phyloP scores from a whole-genome alignment of 306 rosid species.

The Acacia acuminata region DNA sequence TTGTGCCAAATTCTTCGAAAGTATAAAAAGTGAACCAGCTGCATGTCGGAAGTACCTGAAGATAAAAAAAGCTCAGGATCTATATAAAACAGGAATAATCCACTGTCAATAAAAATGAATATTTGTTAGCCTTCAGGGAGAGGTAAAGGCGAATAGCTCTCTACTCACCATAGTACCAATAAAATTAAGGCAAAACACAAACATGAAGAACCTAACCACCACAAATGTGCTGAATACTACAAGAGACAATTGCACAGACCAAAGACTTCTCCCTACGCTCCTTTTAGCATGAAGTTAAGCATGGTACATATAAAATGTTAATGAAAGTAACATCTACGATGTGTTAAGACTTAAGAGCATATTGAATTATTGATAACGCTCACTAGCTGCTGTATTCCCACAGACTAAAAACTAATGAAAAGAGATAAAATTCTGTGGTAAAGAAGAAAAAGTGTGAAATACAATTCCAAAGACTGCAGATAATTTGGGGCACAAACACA shows the following conservation, averaged over 20 bases:
- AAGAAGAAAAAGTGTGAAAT: background rate
- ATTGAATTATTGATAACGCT: background rate
- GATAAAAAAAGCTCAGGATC: constrained; percentile 18
- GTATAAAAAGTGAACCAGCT: constrained; percentile 70
- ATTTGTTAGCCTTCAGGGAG: constrained; percentile 10
- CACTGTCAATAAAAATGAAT: background rate
- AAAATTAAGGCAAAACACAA: constrained; percentile 3
- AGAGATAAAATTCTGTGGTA: background rate
- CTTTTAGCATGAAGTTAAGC: background rate
- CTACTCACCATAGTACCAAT: background rate
- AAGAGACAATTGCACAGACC: background rate
- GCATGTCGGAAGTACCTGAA: constrained; percentile 98
- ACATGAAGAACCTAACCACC: constrained; percentile 11
- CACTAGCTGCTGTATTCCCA: background rate
- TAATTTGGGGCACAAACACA: background rate
- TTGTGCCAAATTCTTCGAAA: constrained; percentile 87
- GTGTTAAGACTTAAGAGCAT: background rate
- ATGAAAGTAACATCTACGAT: background rate
- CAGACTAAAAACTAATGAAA: background rate
- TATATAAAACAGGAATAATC: background rate
- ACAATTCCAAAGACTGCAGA: background rate
- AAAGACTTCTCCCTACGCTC: constrained; percentile 8
- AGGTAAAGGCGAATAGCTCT: background rate
- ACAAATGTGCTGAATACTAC: background rate
- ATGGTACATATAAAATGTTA: background rate